These are phyloP conservation scores for Purpureocillium takamizusanense DNA, from an alignment of 2,329 filamentous ascomycete genomes.

Conservation along the genomic window DNA sequence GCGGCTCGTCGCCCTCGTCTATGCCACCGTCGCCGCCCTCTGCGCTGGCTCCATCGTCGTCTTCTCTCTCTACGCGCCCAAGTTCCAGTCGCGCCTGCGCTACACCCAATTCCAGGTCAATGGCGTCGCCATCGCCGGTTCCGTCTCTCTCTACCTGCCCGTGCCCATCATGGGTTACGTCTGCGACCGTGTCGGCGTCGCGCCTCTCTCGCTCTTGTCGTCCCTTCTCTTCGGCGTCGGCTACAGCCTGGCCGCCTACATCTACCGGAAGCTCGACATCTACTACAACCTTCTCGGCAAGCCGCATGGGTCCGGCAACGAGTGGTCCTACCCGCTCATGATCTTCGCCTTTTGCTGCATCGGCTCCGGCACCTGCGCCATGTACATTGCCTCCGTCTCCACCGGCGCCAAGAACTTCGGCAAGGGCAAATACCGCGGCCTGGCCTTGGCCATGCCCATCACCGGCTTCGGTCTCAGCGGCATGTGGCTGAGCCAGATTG, in stretches of 20 bases:
- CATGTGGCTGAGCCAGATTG: conserved; percentile 92
- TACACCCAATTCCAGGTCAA: conserved; percentile 94
- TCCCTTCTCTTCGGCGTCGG: conserved; percentile 68
- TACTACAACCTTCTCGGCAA: conserved; percentile 28
- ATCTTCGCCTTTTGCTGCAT: conserved; percentile 74
- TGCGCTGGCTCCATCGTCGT: conserved; percentile 88
- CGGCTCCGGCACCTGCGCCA: conserved; percentile 73
- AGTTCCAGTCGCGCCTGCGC: conserved; percentile 76
- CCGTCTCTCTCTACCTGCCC: conserved; percentile 84
- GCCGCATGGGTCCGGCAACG: conserved; percentile 31
- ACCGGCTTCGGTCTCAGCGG: conserved; percentile 88
- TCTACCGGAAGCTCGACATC: conserved; percentile 52
- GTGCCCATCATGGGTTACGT: conserved; percentile 83
- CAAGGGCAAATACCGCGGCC: conserved; percentile 73
- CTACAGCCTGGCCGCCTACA: conserved; percentile 73
- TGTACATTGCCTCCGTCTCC: conserved; percentile 88
- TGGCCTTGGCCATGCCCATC: conserved; percentile 85
- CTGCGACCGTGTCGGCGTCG: conserved; percentile 81
- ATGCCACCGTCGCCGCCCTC: conserved; percentile 50
- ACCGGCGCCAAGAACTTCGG: conserved; percentile 98
- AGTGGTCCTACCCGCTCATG: conserved; percentile 74
- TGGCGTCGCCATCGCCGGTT: conserved; percentile 75
- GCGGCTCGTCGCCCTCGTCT: conserved; percentile 41
- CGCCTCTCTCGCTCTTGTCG: conserved; percentile 64
- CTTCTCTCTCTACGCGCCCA: conserved; percentile 87